A percentile compares a stretch with the other conserved stretches of the same genome.
phyloP scores from a whole-genome alignment of 2,329 filamentous ascomycete genomes.

The Epichloe festucae region DNA sequence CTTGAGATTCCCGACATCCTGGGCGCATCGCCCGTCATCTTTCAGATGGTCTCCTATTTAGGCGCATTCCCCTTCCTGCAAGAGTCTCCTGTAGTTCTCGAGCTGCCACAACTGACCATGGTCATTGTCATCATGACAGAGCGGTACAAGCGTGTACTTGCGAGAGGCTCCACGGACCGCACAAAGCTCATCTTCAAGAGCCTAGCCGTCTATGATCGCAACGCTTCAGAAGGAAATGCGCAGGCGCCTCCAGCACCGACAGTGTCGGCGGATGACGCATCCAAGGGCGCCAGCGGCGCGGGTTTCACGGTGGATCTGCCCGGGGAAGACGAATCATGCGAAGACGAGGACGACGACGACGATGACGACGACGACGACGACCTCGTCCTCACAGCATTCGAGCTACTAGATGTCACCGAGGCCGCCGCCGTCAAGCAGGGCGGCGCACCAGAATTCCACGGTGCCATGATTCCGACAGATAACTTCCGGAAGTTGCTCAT shows the following conservation, averaged over 20 bases:
- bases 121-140: conserved; percentile 62
- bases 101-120: conserved; percentile 58
- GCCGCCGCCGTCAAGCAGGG: too few species aligned
- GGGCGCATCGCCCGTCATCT: conserved; percentile 52
- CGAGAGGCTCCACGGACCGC: conserved; percentile 42
- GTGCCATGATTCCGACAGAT: too few species aligned
- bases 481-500: too few species aligned
- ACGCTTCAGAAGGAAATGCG: conserved; percentile 24
- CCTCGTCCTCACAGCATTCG: too few species aligned
- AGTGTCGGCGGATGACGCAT: conserved; percentile 2
- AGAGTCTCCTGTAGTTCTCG: conserved; percentile 56
- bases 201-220: conserved; percentile 57
- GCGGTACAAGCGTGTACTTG: conserved; percentile 50
- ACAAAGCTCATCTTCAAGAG: conserved; percentile 57
- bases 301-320: conserved; percentile 36
- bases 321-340: conserved; percentile 31
- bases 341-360: conserved; percentile 30
- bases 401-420: too few species aligned
- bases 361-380: too few species aligned
- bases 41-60: conserved; percentile 58
- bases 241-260: conserved; percentile 1
- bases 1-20: conserved; percentile 61
- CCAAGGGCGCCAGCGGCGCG: conserved; percentile 1
- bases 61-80: conserved; percentile 62
- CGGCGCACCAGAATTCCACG: too few species aligned